Base-by-base conservation (phyloP, 805 yeast species). In the Candida dajiaensis region DNA sequence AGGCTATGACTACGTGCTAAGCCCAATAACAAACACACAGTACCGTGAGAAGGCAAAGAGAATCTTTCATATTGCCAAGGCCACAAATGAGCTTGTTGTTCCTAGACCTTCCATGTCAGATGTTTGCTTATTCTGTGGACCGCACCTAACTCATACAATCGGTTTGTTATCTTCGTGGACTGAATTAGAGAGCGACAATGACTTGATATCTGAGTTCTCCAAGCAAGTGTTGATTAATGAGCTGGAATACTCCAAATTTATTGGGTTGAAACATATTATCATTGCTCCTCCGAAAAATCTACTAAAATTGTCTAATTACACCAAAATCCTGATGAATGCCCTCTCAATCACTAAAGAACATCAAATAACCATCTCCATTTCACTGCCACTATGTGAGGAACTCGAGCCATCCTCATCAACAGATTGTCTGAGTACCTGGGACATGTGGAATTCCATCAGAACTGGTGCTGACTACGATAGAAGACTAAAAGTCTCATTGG, bases 141-240 rank as follows among this genome's bases (percentile, higher is more conserved):
- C 59, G 0, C 76, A 76, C 54, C 59, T 70, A 2, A 44, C 55
- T 2, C 61, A 64, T 51, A 62, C 78, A 8, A 72, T 83, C 21
- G 88, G 86, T 0, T 55, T 82, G 26, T 61, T 82, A 3, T 75
- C 88, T 0, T 78, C 85, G 2, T 83, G 89, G 88, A 67, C 81
- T n/a, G 88, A 82, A 55, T 62, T 82, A 37, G 88, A 82, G 51
- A 73, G 81, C 26, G 64, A 66, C 10, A 78, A 80, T 58, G 59
- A 64, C 0, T 50, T 69, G 6, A 67, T 77, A 4, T 75, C 82
- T 26, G 76, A 72, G 50, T 67, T 81, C 42, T 78, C 84, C 6
- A 64, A 65, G 31, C 81, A 81, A 53, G 84, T 81, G 1, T 58
- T 83, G n/a, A 48, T 62, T 23, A 77, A 80, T 53, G 88, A 83